Conservation (phyloP, 2,329 filamentous ascomycete species). For the Trichophyton equinum region DNA sequence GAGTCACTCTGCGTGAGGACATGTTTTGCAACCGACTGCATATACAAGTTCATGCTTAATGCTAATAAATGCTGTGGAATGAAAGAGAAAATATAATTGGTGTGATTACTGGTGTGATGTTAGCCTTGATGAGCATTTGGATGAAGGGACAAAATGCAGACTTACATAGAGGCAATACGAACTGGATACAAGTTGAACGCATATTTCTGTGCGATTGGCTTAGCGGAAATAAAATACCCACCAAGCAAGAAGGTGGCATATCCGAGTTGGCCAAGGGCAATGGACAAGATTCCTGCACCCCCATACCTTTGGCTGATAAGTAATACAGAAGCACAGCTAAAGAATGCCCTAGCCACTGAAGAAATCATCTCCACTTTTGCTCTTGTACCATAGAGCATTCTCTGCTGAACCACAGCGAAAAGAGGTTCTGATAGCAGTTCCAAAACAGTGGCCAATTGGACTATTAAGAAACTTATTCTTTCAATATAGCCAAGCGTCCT, state of each 20-base stretch:
- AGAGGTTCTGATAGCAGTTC: constrained; percentile 79
- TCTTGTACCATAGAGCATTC: constrained; percentile 64
- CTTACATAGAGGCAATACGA: constrained; percentile 29
- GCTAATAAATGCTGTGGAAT: constrained; percentile 60
- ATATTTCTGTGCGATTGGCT: constrained; percentile 41
- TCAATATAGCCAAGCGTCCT: constrained; percentile 52
- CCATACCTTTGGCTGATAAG: constrained; percentile 43
- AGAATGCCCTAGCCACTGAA: constrained; percentile 61
- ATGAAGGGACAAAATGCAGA: constrained; percentile 18
- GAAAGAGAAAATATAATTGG: constrained; percentile 41
- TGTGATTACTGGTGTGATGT: neutral
- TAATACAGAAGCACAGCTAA: constrained; percentile 59
- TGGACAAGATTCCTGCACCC: constrained; percentile 67
- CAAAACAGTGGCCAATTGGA: constrained; percentile 47
- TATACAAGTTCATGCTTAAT: constrained; percentile 68
- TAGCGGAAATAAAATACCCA: constrained; percentile 57
- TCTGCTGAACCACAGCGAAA: constrained; percentile 76
- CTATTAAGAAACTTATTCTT: constrained; percentile 40
- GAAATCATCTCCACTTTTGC: constrained; percentile 74
- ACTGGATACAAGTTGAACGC: constrained; percentile 57
- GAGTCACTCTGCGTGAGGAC: constrained; percentile 89
- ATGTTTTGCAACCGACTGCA: constrained; percentile 85
- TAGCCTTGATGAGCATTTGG: neutral
- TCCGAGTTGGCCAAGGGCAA: constrained; percentile 71
- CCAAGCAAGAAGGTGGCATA: constrained; percentile 58